A percentile compares a stretch with the other conserved stretches of the same genome.
These are phyloP conservation scores for Quercus berberidifolia DNA, from an alignment of 306 rosid species.

Conservation along the genomic window DNA sequence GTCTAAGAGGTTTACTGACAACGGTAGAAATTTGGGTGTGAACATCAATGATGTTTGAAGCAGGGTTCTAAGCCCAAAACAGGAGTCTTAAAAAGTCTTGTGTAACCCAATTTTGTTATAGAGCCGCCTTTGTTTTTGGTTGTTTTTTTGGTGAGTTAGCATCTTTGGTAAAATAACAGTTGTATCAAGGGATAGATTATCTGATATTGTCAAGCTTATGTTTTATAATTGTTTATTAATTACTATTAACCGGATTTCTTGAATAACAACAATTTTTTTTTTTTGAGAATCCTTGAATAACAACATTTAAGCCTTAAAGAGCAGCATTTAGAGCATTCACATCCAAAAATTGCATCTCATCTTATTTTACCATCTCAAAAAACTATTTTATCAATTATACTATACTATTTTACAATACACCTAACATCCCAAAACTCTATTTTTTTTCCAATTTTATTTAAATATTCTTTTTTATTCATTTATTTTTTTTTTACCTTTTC, in stretches of 20 bases:
- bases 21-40: neutral
- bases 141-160: neutral
- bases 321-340: too few relatives aligned
- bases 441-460: too few relatives aligned
- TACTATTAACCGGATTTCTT: neutral
- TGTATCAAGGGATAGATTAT: neutral
- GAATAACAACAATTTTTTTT: too few relatives aligned
- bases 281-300: too few relatives aligned
- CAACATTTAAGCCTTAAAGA: neutral
- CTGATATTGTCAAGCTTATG: neutral
- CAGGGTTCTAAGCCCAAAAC: neutral
- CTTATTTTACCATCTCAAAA: too few relatives aligned
- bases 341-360: too few relatives aligned
- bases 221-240: neutral
- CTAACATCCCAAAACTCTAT: too few relatives aligned
- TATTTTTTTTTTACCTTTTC: too few relatives aligned
- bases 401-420: too few relatives aligned
- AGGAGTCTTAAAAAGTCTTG: neutral
- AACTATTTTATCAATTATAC: too few relatives aligned
- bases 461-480: too few relatives aligned
- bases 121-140: neutral
- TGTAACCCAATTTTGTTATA: neutral
- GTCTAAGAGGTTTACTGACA: constrained; percentile 36
- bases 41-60: neutral
- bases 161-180: neutral